These are phyloP conservation scores for Saccharomyces hybrid DNA, from an alignment of 1,139 yeast genomes.

Conservation along the genomic window DNA sequence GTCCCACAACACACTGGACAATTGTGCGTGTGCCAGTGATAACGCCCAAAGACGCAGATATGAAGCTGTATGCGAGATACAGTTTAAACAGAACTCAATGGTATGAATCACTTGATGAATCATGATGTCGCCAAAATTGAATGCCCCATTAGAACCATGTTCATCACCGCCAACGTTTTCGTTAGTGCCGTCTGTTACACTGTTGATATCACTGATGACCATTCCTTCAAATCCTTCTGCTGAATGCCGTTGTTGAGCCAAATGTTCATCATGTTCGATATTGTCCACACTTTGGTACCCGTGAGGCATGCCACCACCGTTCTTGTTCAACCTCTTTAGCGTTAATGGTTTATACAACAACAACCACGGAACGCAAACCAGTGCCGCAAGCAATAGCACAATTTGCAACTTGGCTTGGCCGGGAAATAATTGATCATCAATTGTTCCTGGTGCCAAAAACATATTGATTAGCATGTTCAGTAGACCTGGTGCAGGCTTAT, in stretches of 20 bases:
- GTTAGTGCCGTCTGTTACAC: conserved; percentile 19
- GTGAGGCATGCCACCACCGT: conserved; percentile 6
- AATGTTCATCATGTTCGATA: conserved; percentile 35
- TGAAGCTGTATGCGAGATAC: conserved; percentile 76
- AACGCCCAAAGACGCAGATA: conserved; percentile 73
- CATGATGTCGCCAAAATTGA: conserved; percentile 67
- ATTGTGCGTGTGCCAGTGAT: conserved; percentile 71
- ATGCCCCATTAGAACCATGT: conserved; percentile 44
- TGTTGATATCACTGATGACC: conserved; percentile 24
- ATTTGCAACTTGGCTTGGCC: conserved; percentile 62
- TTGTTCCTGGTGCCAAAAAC: conserved; percentile 70
- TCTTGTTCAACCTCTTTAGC: conserved; percentile 31
- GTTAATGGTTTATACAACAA: conserved; percentile 59
- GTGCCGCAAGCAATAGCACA: conserved; percentile 50
- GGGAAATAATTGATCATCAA: conserved; percentile 56
- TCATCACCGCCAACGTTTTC: conserved; percentile 18
- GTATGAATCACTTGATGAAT: conserved; percentile 76
- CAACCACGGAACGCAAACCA: conserved; percentile 71
- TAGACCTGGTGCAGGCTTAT: conserved; percentile 68
- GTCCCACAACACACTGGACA: conserved; percentile 66
- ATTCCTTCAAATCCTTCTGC: conserved; percentile 35
- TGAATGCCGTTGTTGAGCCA: conserved; percentile 29
- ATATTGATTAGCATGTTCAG: conserved; percentile 74
- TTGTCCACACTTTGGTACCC: conserved; percentile 20
- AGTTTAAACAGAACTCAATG: conserved; percentile 68